Conservation (phyloP, 495 filamentous ascomycete species). For the Rhypophila decipiens region DNA sequence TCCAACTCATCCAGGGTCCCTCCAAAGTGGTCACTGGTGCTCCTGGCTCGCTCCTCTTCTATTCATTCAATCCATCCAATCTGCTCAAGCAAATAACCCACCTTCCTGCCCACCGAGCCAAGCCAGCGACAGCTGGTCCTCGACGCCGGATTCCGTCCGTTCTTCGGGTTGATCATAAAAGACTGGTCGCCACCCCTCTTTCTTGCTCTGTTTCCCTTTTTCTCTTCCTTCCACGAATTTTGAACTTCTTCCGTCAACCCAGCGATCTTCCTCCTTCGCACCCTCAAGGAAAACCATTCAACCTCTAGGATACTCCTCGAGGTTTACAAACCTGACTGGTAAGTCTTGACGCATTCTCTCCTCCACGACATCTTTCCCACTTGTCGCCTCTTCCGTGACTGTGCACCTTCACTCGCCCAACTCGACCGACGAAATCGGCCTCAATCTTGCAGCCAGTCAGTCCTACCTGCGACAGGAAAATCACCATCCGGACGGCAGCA, state of each 20-base stretch:
- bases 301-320: too few species aligned
- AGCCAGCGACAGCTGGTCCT: too few species aligned
- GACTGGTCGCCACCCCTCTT: constrained; percentile 14
- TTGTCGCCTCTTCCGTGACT: not conserved
- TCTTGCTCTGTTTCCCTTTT: constrained; percentile 6
- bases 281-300: constrained; percentile 12
- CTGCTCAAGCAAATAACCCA: too few species aligned
- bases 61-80: too few species aligned
- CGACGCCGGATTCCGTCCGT: too few species aligned
- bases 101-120: not conserved
- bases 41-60: not conserved
- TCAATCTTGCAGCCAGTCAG: too few species aligned
- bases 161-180: constrained; percentile 21
- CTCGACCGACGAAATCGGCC: not conserved
- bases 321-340: constrained; percentile 21
- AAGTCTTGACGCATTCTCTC: constrained; percentile 19
- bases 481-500: too few species aligned
- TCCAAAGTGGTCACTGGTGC: constrained; percentile 10
- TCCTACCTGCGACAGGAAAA: too few species aligned
- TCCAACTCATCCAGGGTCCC: constrained; percentile 2
- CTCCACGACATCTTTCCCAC: not conserved
- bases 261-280: constrained; percentile 7
- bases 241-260: constrained; percentile 9
- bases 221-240: constrained; percentile 20
- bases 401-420: not conserved